phyloP scores from a whole-genome alignment of 305 asterid genomes.

The Fraxinus baroniana region DNA sequence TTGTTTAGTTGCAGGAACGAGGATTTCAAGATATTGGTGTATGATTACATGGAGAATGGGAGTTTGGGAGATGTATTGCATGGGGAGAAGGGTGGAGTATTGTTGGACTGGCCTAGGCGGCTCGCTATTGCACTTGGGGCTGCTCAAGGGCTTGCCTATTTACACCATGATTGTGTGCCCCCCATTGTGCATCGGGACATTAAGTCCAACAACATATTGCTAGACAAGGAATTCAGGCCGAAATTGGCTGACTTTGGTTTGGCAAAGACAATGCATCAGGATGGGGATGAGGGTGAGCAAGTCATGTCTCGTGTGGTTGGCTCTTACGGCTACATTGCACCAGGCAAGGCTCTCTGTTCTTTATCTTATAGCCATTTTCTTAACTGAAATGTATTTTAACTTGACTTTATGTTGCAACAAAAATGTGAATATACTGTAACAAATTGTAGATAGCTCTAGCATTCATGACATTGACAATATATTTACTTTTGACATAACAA shows the following conservation, averaged over 20 bases:
- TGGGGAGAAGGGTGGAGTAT: slow-evolving; percentile 53
- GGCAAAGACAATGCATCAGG: slow-evolving; percentile 53
- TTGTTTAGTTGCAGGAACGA: slow-evolving; percentile 60
- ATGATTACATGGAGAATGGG: slow-evolving; percentile 79
- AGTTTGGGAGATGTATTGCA: slow-evolving; percentile 78
- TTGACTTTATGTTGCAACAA: neutral
- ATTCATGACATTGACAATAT: neutral
- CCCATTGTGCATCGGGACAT: slow-evolving; percentile 73
- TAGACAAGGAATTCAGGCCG: slow-evolving; percentile 65
- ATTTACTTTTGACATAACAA: neutral
- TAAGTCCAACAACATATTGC: slow-evolving; percentile 63
- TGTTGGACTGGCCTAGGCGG: slow-evolving; percentile 72
- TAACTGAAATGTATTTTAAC: neutral
- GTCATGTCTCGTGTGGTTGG: slow-evolving; percentile 75
- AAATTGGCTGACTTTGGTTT: slow-evolving; percentile 79
- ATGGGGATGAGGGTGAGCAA: slow-evolving; percentile 38
- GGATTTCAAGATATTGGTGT: slow-evolving; percentile 61
- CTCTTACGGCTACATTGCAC: slow-evolving; percentile 89
- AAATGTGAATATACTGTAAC: neutral
- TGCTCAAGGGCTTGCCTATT: slow-evolving; percentile 80
- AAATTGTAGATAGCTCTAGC: neutral
- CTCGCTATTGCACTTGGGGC: slow-evolving; percentile 64
- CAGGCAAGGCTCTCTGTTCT: slow-evolving; percentile 44
- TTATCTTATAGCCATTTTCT: neutral
- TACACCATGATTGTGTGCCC: slow-evolving; percentile 88